Percentiles rank a stretch among this genome's conserved stretches.
Conservation (phyloP, 495 filamentous ascomycete species). For the Aspergillus bertholletiae region DNA sequence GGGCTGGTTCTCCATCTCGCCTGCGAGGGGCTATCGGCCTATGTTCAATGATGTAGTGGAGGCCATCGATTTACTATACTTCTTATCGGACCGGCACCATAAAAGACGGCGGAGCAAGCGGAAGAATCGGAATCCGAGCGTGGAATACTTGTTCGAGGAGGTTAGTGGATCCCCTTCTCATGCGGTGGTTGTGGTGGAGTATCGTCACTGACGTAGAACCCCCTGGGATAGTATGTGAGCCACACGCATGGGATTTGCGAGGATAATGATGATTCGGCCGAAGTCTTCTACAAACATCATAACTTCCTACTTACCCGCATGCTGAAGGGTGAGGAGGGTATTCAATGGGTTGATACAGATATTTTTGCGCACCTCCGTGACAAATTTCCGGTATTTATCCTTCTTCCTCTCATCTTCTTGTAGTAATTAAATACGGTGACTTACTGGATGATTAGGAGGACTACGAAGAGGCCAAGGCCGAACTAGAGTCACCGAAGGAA, state of each 20-base stretch:
- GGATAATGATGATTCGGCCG: constrained; percentile 44
- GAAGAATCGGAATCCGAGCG: constrained; percentile 30
- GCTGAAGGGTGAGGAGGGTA: constrained; percentile 51
- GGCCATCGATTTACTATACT: constrained; percentile 68
- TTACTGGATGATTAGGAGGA: constrained; percentile 33
- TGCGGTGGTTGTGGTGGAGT: background rate
- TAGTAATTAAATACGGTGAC: background rate
- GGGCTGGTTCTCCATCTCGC: constrained; percentile 76
- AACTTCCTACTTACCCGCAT: constrained; percentile 56
- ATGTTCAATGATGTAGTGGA: constrained; percentile 66
- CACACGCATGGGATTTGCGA: constrained; percentile 45
- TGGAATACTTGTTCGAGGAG: constrained; percentile 42
- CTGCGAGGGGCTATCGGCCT: constrained; percentile 55
- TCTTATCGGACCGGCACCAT: constrained; percentile 51
- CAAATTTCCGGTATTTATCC: constrained; percentile 41
- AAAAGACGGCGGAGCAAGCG: constrained; percentile 33
- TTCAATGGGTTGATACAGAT: constrained; percentile 53
- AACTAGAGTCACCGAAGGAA: constrained; percentile 23
- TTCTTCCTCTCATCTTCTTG: background rate
- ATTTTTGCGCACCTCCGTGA: constrained; percentile 50
- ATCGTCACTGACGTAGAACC: constrained; percentile 6
- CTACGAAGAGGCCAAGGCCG: constrained; percentile 32
- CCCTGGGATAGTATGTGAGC: constrained; percentile 31
- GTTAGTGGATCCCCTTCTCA: constrained; percentile 24
- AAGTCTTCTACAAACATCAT: constrained; percentile 51